Conservation (phyloP, 345 rosid species). For the Pistacia vera region DNA sequence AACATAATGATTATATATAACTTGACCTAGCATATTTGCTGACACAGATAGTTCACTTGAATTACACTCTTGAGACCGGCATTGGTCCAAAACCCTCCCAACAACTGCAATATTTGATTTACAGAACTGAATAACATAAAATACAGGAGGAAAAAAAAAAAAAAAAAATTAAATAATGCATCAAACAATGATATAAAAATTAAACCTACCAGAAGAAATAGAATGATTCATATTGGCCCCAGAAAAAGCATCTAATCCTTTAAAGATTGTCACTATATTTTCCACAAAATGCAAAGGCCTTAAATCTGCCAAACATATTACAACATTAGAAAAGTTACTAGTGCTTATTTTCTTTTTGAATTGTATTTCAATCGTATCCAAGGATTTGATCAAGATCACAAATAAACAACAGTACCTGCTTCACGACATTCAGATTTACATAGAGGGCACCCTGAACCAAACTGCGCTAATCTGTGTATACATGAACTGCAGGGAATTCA, state of each 20-base stretch:
- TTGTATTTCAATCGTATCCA: not conserved
- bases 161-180: not conserved
- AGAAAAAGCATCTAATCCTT: conserved; percentile 59
- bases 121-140: not conserved
- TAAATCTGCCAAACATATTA: conserved; percentile 41
- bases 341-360: not conserved
- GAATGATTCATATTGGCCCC: conserved; percentile 35
- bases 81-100: conserved; percentile 13
- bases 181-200: not conserved
- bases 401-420: conserved; percentile 33
- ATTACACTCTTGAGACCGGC: conserved; percentile 15
- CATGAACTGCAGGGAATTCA: conserved; percentile 54
- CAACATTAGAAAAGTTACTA: not conserved
- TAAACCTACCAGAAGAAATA: conserved; percentile 30
- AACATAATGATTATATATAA: conserved; percentile 4
- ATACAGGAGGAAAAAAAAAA: not conserved
- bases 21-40: conserved; percentile 5
- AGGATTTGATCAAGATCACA: not conserved
- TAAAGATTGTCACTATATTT: conserved; percentile 61
- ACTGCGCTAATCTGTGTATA: conserved; percentile 32
- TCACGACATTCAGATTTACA: conserved; percentile 47
- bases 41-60: conserved; percentile 8
- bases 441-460: conserved; percentile 47
- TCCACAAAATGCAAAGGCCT: conserved; percentile 58
- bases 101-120: conserved; percentile 15